Base-by-base conservation (phyloP, 371 early-diverging fungal genomes). In the Mortierella sp. region DNA sequence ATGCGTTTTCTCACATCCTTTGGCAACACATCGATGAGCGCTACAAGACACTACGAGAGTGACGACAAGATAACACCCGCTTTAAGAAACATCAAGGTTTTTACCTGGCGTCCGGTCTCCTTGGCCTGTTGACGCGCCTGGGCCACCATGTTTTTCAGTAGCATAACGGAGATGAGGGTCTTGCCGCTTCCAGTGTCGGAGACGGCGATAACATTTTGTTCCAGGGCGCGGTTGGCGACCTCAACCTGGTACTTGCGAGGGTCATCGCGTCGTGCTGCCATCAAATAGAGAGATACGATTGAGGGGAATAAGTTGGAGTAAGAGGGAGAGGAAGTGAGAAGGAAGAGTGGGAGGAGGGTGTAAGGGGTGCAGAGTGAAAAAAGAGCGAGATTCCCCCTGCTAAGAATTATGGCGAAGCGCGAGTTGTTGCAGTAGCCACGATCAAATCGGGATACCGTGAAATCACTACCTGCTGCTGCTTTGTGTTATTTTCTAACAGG, bases 111-210 rank as follows among this genome's bases (percentile, higher is more conserved):
- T 80, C 82, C 73, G 89, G 83, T 28, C 54, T 78, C 46, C 81
- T 64, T 59, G 88, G 88, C 64, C 86, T 87, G 57, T 83, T 54
- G 57, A 80, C 79, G 74, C 89, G 93, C 64, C 79, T 77, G 4
- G 67, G 69, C 21, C 31, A 88, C 91, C 78, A 95, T 91, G 53
- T 95, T 87, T 82, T 95, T 93, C 40, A 97, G 94, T 21, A 98
- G 89, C 91, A 97, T 88, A 55, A 94, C 93, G 0, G 98, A 93
- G 43, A 97, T 95, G 9, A 97, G 88, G 8, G 98, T 98, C 85
- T 98, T 97, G 34, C 98, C 98, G 34, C 94, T 92, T 28, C 98
- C 98, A 0, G 98, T 98, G 76, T 96, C 96, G 40, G 98, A 85
- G 9, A 97, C 95, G 0, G 95, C 95, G 75, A 98, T 94, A n/a